phyloP scores from a whole-genome alignment of 2,329 filamentous ascomycete genomes.

The Penicillium olsonii region DNA sequence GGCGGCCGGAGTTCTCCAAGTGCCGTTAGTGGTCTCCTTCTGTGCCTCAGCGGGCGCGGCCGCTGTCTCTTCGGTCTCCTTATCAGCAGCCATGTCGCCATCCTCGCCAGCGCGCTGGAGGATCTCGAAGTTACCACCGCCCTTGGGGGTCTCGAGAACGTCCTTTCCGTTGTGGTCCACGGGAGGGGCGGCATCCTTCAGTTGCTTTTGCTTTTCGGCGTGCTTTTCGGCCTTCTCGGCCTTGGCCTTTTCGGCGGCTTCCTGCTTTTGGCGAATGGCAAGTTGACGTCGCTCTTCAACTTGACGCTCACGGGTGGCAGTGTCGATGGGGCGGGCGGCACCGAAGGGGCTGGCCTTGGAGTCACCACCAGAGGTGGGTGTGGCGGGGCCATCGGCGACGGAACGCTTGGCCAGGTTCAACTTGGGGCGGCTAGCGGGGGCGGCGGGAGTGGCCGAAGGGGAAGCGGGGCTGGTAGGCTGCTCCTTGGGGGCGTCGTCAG shows the following conservation, averaged over 20 bases:
- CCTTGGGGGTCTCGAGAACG: slow-evolving; percentile 40
- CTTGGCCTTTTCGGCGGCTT: slow-evolving; percentile 82
- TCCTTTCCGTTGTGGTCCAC: slow-evolving; percentile 45
- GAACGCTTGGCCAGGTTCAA: slow-evolving; percentile 90
- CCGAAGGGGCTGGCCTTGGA: slow-evolving; percentile 92
- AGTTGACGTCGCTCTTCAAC: slow-evolving; percentile 85
- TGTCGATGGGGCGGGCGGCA: slow-evolving; percentile 91
- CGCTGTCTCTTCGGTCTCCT: slow-evolving; percentile 52
- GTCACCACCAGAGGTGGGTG: slow-evolving; percentile 54
- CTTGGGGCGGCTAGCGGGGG: slow-evolving; percentile 69
- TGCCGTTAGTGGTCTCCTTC: slow-evolving; percentile 53
- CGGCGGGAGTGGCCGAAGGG: slow-evolving; percentile 67
- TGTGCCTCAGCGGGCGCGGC: slow-evolving; percentile 53
- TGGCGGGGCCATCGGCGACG: slow-evolving; percentile 70
- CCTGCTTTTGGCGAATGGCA: slow-evolving; percentile 76
- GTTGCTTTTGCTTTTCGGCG: slow-evolving; percentile 58
- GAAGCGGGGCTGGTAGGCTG: slow-evolving; percentile 75
- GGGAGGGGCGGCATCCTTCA: slow-evolving; percentile 35
- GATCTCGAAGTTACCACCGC: slow-evolving; percentile 56
- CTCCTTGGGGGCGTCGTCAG: slow-evolving; percentile 73
- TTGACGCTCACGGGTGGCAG: slow-evolving; percentile 81
- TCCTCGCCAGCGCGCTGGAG: slow-evolving; percentile 53
- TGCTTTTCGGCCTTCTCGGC: slow-evolving; percentile 67
- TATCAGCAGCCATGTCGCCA: slow-evolving; percentile 52
- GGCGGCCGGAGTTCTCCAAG: slow-evolving; percentile 41